Evolutionary conservation across 1,284 basidiomycete species (phyloP).

Genomic region (Entoloma clypeatum): DNA sequence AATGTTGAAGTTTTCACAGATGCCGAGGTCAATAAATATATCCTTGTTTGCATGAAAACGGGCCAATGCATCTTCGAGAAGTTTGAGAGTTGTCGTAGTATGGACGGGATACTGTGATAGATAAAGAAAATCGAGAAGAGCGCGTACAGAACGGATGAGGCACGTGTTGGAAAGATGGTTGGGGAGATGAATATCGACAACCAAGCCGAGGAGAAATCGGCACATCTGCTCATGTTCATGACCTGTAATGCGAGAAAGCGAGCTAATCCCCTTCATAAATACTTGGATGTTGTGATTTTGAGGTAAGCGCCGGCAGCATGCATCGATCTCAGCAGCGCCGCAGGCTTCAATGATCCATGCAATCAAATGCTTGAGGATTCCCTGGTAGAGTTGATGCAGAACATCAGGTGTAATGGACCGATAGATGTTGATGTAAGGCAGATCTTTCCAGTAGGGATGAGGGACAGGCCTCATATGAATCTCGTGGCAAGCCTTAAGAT

Average conservation of each 20-base stretch:
- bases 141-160: not conserved
- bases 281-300: too few relatives aligned
- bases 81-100: too few relatives aligned
- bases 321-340: too few relatives aligned
- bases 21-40: conserved; percentile 16
- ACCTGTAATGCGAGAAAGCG: too few relatives aligned
- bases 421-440: conserved; percentile 24
- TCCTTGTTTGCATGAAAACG: conserved; percentile 6
- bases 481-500: conserved; percentile 19
- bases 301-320: too few relatives aligned
- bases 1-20: conserved; percentile 1
- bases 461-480: conserved; percentile 21
- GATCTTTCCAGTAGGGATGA: conserved; percentile 26
- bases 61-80: not conserved
- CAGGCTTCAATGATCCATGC: too few relatives aligned
- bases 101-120: too few relatives aligned
- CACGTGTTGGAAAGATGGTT: not conserved
- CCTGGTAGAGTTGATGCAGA: conserved; percentile 24
- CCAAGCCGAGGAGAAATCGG: not conserved
- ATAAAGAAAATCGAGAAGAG: conserved; percentile 4
- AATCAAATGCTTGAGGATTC: too few relatives aligned
- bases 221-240: not conserved
- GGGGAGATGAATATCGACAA: not conserved
- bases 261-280: too few relatives aligned
- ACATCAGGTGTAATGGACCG: conserved; percentile 27